Evolutionary conservation across 1,284 basidiomycete species (phyloP).

Genomic region (Trichosporon sp.): DNA sequence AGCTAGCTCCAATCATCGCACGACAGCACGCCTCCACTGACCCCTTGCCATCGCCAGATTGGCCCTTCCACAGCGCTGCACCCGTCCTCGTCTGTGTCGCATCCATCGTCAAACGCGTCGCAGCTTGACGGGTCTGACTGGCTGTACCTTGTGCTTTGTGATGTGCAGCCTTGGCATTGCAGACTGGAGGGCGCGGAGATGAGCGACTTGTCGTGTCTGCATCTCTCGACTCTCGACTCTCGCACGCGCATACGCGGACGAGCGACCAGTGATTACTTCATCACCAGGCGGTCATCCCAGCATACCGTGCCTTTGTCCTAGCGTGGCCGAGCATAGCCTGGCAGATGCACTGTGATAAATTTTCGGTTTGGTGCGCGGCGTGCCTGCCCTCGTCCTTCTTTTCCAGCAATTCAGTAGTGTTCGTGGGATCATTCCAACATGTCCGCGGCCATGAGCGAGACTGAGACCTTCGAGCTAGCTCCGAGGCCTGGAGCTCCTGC

Average conservation of each 20-base stretch:
- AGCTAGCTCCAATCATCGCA: not conserved
- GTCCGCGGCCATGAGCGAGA: not conserved
- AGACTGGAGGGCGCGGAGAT: not conserved
- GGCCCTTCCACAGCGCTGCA: not conserved
- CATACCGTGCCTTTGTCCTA: not conserved
- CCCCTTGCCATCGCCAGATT: too few species aligned
- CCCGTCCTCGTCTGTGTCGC: not conserved
- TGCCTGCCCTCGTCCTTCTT: not conserved
- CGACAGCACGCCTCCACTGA: not conserved
- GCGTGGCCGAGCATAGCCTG: not conserved
- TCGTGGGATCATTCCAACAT: not conserved
- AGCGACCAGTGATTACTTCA: not conserved
- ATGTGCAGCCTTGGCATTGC: not conserved
- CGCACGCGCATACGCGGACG: not conserved
- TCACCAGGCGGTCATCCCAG: not conserved
- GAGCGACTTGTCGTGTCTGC: not conserved
- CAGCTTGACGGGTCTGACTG: not conserved
- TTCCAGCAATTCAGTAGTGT: not conserved
- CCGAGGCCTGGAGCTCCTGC: not conserved
- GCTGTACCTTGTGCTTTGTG: not conserved
- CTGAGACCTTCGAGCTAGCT: too few species aligned
- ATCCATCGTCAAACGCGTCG: not conserved
- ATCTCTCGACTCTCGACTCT: not conserved
- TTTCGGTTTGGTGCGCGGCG: not conserved
- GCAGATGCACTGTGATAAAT: not conserved